Percentiles rank a stretch among this genome's conserved stretches.
These are phyloP conservation scores for Phoma sp. DNA, from an alignment of 2,329 filamentous ascomycete species.

Conservation along the genomic window DNA sequence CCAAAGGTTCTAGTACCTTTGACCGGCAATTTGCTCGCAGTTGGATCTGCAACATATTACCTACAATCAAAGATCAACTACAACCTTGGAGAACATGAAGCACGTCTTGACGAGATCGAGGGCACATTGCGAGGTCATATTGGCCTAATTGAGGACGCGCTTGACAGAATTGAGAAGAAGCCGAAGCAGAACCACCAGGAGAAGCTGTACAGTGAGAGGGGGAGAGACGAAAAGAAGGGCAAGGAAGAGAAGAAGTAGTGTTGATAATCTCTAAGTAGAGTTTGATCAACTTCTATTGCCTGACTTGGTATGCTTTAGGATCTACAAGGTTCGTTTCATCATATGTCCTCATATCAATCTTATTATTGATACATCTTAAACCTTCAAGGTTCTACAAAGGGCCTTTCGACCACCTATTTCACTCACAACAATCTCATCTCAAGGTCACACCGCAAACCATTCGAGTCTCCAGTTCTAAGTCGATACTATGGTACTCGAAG, in stretches of 20 bases:
- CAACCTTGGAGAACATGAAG: conserved; percentile 58
- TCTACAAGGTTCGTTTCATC: too few relatives aligned
- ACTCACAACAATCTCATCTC: too few relatives aligned
- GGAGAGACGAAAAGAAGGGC: conserved; percentile 27
- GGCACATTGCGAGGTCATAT: conserved; percentile 58
- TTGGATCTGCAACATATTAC: conserved; percentile 31
- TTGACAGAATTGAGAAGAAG: conserved; percentile 56
- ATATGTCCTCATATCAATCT: too few relatives aligned
- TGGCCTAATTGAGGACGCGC: conserved; percentile 56
- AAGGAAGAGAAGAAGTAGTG: background rate
- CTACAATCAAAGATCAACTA: conserved; percentile 49
- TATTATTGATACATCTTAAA: too few relatives aligned
- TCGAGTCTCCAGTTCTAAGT: too few relatives aligned
- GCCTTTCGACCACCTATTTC: too few relatives aligned
- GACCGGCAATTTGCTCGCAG: conserved; percentile 29
- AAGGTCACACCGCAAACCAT: too few relatives aligned
- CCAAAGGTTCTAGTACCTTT: conserved; percentile 18
- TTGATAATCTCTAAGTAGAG: background rate
- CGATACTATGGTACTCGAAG: too few relatives aligned
- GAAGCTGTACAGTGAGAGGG: conserved; percentile 43
- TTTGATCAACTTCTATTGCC: background rate
- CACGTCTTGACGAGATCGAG: conserved; percentile 57
- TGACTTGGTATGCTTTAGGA: too few relatives aligned
- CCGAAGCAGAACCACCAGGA: conserved; percentile 43
- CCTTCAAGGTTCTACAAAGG: too few relatives aligned